Percentiles rank a stretch among this genome's conserved stretches.
phyloP scores from a whole-genome alignment of 1,139 yeast species.

The Pichia sp. region DNA sequence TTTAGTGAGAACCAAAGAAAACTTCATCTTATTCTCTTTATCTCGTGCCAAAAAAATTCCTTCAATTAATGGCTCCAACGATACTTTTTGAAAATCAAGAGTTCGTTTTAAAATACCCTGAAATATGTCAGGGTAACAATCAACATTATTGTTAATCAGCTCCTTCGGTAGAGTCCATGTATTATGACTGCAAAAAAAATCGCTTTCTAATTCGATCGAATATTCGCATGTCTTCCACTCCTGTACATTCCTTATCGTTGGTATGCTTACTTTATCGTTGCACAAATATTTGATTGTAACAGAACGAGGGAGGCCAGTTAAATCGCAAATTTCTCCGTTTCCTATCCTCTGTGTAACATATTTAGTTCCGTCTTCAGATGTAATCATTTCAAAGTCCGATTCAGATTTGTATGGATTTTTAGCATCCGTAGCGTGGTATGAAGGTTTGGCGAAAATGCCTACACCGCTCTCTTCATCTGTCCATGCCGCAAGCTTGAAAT shows the following conservation, averaged over 20 bases:
- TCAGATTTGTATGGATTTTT: conserved; percentile 16
- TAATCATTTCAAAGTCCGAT: conserved; percentile 25
- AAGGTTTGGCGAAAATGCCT: conserved; percentile 2
- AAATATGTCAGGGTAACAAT: conserved; percentile 9
- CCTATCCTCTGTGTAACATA: conserved; percentile 51
- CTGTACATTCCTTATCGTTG: conserved; percentile 42
- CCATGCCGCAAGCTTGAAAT: conserved; percentile 18
- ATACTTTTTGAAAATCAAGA: neutral
- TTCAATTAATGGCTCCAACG: conserved; percentile 7
- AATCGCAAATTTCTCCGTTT: conserved; percentile 69
- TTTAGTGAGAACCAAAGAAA: conserved; percentile 8
- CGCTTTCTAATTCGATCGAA: conserved; percentile 16
- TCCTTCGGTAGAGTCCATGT: conserved; percentile 15
- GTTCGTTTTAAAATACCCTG: neutral
- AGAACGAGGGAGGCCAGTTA: conserved; percentile 59
- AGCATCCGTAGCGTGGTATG: conserved; percentile 1
- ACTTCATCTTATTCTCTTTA: neutral
- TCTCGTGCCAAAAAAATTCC: conserved; percentile 12
- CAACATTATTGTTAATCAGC: conserved; percentile 3
- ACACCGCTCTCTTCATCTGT: conserved; percentile 21
- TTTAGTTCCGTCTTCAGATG: conserved; percentile 34
- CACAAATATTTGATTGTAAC: conserved; percentile 68
- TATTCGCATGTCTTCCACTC: conserved; percentile 69
- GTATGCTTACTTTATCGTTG: conserved; percentile 39
- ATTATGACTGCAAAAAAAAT: conserved; percentile 13